These are phyloP conservation scores for Nigrograna mackinnonii DNA, from an alignment of 2,329 filamentous ascomycete genomes.

Conservation along the genomic window DNA sequence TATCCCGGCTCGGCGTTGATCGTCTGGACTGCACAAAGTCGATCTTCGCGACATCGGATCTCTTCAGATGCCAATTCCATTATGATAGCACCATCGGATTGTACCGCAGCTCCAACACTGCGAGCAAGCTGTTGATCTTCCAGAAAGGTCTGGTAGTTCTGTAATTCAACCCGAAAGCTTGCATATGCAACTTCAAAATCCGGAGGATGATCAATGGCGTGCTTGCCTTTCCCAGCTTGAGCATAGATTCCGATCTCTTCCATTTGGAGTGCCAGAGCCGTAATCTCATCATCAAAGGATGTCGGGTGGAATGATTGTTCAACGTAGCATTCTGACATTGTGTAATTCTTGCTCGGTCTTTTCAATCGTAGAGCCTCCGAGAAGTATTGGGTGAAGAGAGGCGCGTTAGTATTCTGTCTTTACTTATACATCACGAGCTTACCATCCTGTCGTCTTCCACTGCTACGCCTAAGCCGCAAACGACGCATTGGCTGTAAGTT, in stretches of 20 bases:
- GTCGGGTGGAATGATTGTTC: constrained; percentile 7
- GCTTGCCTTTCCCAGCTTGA: constrained; percentile 20
- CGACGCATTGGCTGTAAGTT: no score
- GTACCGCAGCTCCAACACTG: constrained; percentile 24
- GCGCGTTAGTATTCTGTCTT: no score
- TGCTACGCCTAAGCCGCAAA: no score
- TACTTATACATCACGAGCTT: no score
- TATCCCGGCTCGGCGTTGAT: constrained; percentile 16
- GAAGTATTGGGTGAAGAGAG: no score
- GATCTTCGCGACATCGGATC: constrained; percentile 17
- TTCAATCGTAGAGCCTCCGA: no score
- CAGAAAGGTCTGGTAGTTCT: constrained; percentile 14
- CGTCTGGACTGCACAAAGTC: constrained; percentile 12
- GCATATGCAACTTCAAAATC: constrained; percentile 20
- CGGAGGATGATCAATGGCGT: constrained; percentile 13
- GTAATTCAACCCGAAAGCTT: constrained; percentile 18
- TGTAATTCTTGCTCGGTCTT: no score
- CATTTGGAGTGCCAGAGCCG: constrained; percentile 26
- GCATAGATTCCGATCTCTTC: constrained; percentile 18
- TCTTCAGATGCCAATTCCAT: constrained; percentile 12
- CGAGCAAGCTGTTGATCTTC: constrained; percentile 21
- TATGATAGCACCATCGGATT: constrained; percentile 20
- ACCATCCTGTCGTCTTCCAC: no score
- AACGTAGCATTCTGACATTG: constrained; percentile 21
- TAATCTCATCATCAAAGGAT: constrained; percentile 23